Evolutionary conservation across 2,329 filamentous ascomycete genomes (phyloP).

Genomic region (Ilyonectria mors-panacis): DNA sequence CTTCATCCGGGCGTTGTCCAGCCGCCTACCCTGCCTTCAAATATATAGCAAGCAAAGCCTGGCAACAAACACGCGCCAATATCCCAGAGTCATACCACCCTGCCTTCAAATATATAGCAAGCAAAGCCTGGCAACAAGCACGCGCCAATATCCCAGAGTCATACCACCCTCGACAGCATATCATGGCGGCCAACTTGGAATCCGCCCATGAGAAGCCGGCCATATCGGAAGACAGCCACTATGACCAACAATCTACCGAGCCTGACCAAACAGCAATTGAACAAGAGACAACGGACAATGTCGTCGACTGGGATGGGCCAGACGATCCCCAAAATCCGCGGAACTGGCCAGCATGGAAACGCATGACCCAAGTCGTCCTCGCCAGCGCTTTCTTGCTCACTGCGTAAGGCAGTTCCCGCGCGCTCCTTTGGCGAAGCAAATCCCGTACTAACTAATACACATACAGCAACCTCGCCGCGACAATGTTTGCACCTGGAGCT

Average conservation of each 20-base stretch:
- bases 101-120: conserved; percentile 28
- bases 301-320: conserved; percentile 80
- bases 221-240: conserved; percentile 24
- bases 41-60: conserved; percentile 23
- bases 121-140: conserved; percentile 20
- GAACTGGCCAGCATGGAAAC: conserved; percentile 79
- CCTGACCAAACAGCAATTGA: conserved; percentile 29
- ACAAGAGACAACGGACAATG: conserved; percentile 39
- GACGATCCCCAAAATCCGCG: conserved; percentile 77
- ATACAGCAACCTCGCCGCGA: conserved; percentile 41
- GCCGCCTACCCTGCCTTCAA: neutral
- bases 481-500: conserved; percentile 64
- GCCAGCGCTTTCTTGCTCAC: conserved; percentile 52
- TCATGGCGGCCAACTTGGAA: conserved; percentile 33
- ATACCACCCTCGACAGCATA: conserved; percentile 25
- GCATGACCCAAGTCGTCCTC: conserved; percentile 65
- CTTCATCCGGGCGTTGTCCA: conserved; percentile 23
- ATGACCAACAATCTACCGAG: conserved; percentile 33
- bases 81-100: no score
- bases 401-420: conserved; percentile 33
- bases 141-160: conserved; percentile 10
- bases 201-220: conserved; percentile 24
- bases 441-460: conserved; percentile 22
- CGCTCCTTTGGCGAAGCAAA: conserved; percentile 52
- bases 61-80: no score